phyloP scores from a whole-genome alignment of 768 basidiomycete genomes.

The Hygrophorus pudorinus region DNA sequence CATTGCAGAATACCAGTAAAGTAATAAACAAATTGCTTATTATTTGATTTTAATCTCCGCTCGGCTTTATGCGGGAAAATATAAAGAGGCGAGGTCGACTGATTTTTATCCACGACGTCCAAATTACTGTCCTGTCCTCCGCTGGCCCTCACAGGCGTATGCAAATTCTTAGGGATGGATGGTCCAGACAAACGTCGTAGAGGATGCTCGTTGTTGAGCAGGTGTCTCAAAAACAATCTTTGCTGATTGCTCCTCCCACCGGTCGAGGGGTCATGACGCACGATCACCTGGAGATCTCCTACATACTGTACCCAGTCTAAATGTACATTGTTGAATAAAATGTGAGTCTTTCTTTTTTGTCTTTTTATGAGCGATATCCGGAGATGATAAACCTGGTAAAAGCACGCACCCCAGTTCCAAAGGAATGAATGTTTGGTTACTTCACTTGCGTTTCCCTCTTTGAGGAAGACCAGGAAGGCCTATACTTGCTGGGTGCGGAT shows the following conservation, averaged over 20 bases:
- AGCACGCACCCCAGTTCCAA: conserved; percentile 57
- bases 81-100: conserved; percentile 11
- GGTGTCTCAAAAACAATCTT: conserved; percentile 85
- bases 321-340: background rate
- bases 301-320: conserved; percentile 40
- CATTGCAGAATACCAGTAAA: background rate
- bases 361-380: conserved; percentile 27
- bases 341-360: conserved; percentile 19
- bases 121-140: conserved; percentile 77
- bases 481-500: conserved; percentile 48
- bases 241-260: conserved; percentile 83
- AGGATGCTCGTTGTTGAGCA: conserved; percentile 26
- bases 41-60: conserved; percentile 3
- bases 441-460: conserved; percentile 20
- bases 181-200: conserved; percentile 91
- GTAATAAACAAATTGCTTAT: too few relatives aligned
- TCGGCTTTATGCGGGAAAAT: background rate
- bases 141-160: too few relatives aligned
- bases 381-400: conserved; percentile 89
- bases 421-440: conserved; percentile 23
- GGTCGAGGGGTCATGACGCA: conserved; percentile 87
- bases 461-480: conserved; percentile 10
- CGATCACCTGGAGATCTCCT: conserved; percentile 82
- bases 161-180: conserved; percentile 45
- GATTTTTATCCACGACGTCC: conserved; percentile 40